Conservation (phyloP, 352 stramenopile genomes). For the Albugo candida region DNA sequence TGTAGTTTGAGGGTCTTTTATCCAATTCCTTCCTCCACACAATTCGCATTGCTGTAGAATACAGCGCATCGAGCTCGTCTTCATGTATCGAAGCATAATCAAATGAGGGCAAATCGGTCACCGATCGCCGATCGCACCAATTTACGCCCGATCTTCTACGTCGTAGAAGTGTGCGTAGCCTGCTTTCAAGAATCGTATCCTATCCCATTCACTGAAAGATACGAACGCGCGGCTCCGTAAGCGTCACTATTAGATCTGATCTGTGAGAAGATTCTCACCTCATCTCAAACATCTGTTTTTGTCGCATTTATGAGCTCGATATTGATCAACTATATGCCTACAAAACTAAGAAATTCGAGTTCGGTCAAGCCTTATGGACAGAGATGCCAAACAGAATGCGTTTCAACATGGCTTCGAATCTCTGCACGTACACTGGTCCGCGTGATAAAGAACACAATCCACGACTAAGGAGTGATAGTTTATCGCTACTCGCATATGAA, state of each 20-base stretch:
- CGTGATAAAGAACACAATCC: no score
- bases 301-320: constrained; percentile 31
- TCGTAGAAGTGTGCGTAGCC: no score
- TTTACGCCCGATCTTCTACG: no score
- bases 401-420: constrained; percentile 51
- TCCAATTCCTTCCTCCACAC: constrained; percentile 53
- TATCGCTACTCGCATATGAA: not conserved
- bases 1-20: constrained; percentile 57
- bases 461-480: not conserved
- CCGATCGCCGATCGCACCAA: constrained; percentile 6
- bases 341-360: no score
- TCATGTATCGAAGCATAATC: not conserved
- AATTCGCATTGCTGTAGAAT: constrained; percentile 29
- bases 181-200: constrained; percentile 7
- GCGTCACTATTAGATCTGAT: constrained; percentile 42
- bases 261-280: constrained; percentile 36
- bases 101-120: not conserved
- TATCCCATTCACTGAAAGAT: constrained; percentile 49
- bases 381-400: constrained; percentile 37
- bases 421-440: constrained; percentile 61
- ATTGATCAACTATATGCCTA: no score
- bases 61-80: constrained; percentile 27
- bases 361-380: constrained; percentile 23
- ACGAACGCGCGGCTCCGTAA: no score
- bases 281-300: constrained; percentile 53